A percentile compares a stretch with the other conserved stretches of the same genome.
phyloP scores from a whole-genome alignment of 495 filamentous ascomycete genomes.

The Talaromyces wortmannii region DNA sequence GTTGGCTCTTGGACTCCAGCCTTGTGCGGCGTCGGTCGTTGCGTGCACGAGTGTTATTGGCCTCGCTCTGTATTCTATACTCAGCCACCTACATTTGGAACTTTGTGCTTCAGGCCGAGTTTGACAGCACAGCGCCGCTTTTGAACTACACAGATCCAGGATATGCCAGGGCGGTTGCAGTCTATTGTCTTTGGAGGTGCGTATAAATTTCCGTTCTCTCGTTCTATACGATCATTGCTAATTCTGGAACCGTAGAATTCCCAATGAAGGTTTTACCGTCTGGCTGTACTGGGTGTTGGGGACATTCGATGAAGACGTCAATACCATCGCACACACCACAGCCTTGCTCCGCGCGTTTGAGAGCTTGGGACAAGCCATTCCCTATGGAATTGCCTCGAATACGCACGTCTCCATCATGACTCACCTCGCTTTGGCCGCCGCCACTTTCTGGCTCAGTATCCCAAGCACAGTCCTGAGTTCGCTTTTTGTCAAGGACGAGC shows the following conservation, averaged over 20 bases:
- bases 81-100: background rate
- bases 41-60: background rate
- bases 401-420: background rate
- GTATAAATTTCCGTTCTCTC: background rate
- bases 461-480: background rate
- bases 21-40: background rate
- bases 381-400: conserved; percentile 32
- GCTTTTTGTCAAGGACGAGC: background rate
- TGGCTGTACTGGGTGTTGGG: conserved; percentile 44
- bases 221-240: conserved; percentile 7
- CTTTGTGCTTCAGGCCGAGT: conserved; percentile 3
- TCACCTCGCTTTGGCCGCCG: background rate
- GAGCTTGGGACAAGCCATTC: conserved; percentile 38
- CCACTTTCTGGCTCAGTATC: background rate
- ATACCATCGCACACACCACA: conserved; percentile 38
- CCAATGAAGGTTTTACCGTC: conserved; percentile 31
- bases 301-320: conserved; percentile 42
- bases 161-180: conserved; percentile 31
- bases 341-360: conserved; percentile 43
- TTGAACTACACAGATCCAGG: conserved; percentile 31
- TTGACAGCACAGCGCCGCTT: conserved; percentile 6
- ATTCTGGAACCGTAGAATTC: conserved; percentile 22
- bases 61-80: background rate
- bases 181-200: conserved; percentile 28
- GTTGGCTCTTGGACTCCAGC: conserved; percentile 37